Conservation (phyloP, 495 filamentous ascomycete species). For the Neurospora sp. region DNA sequence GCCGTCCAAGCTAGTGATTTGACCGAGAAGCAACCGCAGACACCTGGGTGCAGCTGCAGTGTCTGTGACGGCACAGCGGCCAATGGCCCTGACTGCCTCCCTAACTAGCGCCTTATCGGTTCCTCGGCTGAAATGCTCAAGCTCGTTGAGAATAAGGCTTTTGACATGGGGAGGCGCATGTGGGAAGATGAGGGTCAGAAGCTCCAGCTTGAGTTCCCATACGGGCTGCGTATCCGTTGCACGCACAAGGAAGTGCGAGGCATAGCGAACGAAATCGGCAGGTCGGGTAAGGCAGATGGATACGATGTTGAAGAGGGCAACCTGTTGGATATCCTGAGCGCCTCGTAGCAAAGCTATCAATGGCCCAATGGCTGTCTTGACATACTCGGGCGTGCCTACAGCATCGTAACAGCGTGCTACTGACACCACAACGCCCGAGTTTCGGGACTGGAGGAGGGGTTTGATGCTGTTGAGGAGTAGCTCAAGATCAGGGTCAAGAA, state of each 20-base stretch:
- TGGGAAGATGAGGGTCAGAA: slow-evolving; percentile 82
- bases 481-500: slow-evolving; percentile 75
- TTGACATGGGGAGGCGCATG: slow-evolving; percentile 65
- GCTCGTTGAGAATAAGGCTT: slow-evolving; percentile 76
- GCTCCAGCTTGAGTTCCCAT: slow-evolving; percentile 83
- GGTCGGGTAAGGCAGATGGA: slow-evolving; percentile 68
- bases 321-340: slow-evolving; percentile 74
- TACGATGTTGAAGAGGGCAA: slow-evolving; percentile 89
- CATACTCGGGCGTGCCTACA: slow-evolving; percentile 65
- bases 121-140: slow-evolving; percentile 81
- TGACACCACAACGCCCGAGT: slow-evolving; percentile 83
- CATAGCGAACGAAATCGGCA: slow-evolving; percentile 68
- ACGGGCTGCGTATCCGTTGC: slow-evolving; percentile 72
- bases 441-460: slow-evolving; percentile 81
- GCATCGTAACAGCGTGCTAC: slow-evolving; percentile 77
- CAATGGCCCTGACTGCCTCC: slow-evolving; percentile 85
- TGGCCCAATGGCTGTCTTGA: slow-evolving; percentile 63
- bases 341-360: slow-evolving; percentile 75
- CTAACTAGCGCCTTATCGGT: slow-evolving; percentile 67
- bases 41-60: slow-evolving; percentile 61
- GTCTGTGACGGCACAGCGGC: slow-evolving; percentile 78
- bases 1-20: slow-evolving; percentile 75
- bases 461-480: slow-evolving; percentile 70
- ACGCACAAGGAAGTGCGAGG: slow-evolving; percentile 77
- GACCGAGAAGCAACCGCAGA: slow-evolving; percentile 66